phyloP scores from a whole-genome alignment of 2,329 filamentous ascomycete species.

The Colletotrichum coccodes region DNA sequence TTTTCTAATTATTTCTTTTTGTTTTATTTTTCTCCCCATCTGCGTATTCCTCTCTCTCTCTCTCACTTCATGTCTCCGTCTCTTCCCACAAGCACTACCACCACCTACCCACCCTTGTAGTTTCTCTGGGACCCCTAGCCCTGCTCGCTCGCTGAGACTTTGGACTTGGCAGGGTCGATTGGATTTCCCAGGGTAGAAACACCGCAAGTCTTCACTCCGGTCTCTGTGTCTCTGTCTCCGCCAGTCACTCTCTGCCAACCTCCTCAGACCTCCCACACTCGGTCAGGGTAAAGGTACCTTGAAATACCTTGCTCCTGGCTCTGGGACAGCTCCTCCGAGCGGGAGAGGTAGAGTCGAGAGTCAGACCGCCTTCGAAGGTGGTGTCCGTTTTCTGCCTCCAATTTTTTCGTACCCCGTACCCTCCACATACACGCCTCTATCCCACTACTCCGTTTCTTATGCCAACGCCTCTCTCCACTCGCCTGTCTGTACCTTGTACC shows the following conservation, averaged over 20 bases:
- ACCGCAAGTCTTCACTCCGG: not conserved
- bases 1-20: not conserved
- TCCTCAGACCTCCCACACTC: not conserved
- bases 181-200: constrained; percentile 12
- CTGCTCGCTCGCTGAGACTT: constrained; percentile 32
- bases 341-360: not conserved
- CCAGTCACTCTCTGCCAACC: not conserved
- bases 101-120: not conserved
- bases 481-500: not conserved
- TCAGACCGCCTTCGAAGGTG: constrained; percentile 23
- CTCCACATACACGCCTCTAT: constrained; percentile 4
- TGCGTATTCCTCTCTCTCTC: not conserved
- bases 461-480: not conserved
- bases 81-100: constrained; percentile 2
- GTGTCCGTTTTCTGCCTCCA: constrained; percentile 27
- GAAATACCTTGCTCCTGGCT: not conserved
- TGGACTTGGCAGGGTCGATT: constrained; percentile 28
- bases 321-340: not conserved
- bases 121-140: constrained; percentile 5
- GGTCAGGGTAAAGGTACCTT: not conserved
- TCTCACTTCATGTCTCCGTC: not conserved
- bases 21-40: not conserved
- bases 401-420: not conserved
- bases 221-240: not conserved
- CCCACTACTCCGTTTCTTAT: constrained; percentile 2